phyloP scores from a whole-genome alignment of 306 rosid genomes.

The Echinosophora koreensis region DNA sequence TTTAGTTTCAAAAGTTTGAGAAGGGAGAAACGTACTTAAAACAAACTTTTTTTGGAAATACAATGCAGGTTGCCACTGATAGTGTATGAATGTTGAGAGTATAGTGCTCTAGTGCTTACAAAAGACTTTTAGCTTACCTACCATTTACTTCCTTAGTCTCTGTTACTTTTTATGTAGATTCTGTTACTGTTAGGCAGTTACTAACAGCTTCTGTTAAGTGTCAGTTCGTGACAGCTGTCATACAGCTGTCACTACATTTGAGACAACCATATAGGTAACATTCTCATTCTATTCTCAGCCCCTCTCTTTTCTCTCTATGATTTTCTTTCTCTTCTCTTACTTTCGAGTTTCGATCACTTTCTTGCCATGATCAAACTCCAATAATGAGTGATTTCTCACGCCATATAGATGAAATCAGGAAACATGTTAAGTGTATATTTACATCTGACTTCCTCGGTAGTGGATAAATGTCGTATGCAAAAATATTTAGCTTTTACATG shows the following conservation, averaged over 20 bases:
- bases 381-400: slow-evolving; percentile 13
- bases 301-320: not conserved
- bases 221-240: not conserved
- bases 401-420: not conserved
- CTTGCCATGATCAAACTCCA: not conserved
- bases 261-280: too few relatives aligned
- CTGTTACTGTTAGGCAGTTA: not conserved
- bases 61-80: slow-evolving; percentile 21
- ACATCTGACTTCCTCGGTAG: slow-evolving; percentile 21
- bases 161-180: not conserved
- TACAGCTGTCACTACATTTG: not conserved
- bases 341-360: not conserved
- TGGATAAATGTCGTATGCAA: slow-evolving; percentile 18
- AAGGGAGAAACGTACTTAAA: not conserved
- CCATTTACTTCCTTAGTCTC: not conserved
- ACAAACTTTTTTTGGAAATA: not conserved
- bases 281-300: not conserved
- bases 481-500: slow-evolving; percentile 8
- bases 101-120: not conserved
- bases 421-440: not conserved
- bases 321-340: not conserved
- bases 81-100: not conserved
- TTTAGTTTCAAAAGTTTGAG: slow-evolving; percentile 13
- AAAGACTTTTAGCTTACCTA: not conserved
- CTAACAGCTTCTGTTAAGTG: not conserved